Evolutionary conservation across 1,139 yeast species (phyloP).

Genomic region (Suhomyces anneliseae): DNA sequence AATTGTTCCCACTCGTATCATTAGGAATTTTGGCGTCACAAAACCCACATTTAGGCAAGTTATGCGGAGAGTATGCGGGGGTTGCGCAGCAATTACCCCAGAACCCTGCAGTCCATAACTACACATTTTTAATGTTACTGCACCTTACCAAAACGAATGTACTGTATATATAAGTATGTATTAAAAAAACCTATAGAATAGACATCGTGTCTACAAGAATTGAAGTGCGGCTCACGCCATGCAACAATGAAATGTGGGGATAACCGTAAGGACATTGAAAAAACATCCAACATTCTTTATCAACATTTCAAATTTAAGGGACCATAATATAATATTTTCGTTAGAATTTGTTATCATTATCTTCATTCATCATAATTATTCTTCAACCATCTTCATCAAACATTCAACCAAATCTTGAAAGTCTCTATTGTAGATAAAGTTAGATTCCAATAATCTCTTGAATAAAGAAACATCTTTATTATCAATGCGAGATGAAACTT

Average conservation of each 20-base stretch:
- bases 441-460: constrained; percentile 9
- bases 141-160: no score
- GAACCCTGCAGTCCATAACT: neutral
- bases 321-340: no score
- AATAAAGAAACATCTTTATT: constrained; percentile 10
- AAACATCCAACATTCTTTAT: no score
- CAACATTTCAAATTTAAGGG: no score
- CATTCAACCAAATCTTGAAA: constrained; percentile 6
- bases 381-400: constrained; percentile 3
- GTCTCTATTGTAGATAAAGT: constrained; percentile 9
- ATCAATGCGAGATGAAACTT: constrained; percentile 6
- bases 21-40: neutral
- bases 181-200: neutral
- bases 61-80: neutral
- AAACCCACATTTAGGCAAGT: neutral
- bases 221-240: neutral
- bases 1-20: neutral
- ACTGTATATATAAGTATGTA: neutral
- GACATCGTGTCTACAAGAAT: neutral
- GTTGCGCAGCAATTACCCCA: neutral
- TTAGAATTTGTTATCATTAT: no score
- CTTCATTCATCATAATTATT: neutral
- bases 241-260: neutral
- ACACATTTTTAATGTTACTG: no score
- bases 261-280: no score